Conservation (phyloP, 1,284 basidiomycete genomes). For the Rhodotorula sp. region DNA sequence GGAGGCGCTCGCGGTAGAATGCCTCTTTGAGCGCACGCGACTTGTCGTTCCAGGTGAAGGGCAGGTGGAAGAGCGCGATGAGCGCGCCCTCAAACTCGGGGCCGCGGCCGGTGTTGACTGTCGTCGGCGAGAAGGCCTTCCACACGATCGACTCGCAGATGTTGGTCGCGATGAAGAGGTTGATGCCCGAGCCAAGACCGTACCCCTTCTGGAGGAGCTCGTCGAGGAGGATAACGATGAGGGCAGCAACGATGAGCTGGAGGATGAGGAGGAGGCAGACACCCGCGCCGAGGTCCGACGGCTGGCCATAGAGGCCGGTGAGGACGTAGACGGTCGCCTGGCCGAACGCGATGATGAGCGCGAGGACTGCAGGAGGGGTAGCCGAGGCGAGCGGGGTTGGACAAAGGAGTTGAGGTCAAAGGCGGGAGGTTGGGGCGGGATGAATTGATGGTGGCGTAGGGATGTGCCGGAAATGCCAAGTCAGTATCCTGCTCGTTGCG, state of each 20-base stretch:
- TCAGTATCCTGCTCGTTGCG: too few species aligned
- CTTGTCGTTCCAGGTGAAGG: conserved; percentile 99
- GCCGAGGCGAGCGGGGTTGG: too few species aligned
- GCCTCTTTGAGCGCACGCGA: conserved; percentile 94
- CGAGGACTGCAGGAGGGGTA: conserved; percentile 68
- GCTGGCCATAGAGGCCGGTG: conserved; percentile 94
- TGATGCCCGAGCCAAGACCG: conserved; percentile 97
- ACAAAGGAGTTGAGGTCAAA: neutral
- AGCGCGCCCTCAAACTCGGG: conserved; percentile 98
- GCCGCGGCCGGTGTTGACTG: conserved; percentile 95
- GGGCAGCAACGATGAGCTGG: conserved; percentile 87
- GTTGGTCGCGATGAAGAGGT: conserved; percentile 98
- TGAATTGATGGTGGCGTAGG: too few species aligned
- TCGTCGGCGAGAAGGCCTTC: conserved; percentile 99
- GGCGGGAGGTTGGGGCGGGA: neutral
- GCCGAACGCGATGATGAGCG: conserved; percentile 92
- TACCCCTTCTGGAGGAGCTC: conserved; percentile 99
- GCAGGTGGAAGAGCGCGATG: conserved; percentile 92
- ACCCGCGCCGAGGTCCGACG: conserved; percentile 89
- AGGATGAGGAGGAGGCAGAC: conserved; percentile 93
- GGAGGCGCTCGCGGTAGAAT: conserved; percentile 95
- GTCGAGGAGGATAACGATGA: conserved; percentile 97
- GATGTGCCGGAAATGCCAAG: neutral
- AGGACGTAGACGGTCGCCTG: conserved; percentile 97
- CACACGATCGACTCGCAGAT: conserved; percentile 99